These are phyloP conservation scores for Diaporthe aspalathi DNA, from an alignment of 2,329 filamentous ascomycete species.

Conservation along the genomic window DNA sequence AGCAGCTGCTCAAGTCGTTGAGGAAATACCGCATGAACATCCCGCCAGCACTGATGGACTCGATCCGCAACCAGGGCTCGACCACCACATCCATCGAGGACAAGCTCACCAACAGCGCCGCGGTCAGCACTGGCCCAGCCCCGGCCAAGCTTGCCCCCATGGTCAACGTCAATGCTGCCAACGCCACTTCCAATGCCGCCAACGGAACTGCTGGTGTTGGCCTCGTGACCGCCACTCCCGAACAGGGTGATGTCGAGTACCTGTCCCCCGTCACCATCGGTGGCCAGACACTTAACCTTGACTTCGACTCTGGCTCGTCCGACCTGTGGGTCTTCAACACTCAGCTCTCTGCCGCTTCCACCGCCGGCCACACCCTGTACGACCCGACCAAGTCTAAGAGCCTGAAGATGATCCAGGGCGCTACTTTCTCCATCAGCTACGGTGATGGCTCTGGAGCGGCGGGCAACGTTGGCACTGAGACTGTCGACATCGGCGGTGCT, in stretches of 20 bases:
- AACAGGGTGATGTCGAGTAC: slow-evolving; percentile 75
- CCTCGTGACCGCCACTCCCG: slow-evolving; percentile 72
- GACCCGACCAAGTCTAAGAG: slow-evolving; percentile 51
- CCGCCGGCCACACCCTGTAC: slow-evolving; percentile 60
- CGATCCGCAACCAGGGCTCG: slow-evolving; percentile 46
- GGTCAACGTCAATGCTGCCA: slow-evolving; percentile 42
- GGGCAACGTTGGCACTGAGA: slow-evolving; percentile 76
- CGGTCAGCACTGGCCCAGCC: slow-evolving; percentile 2
- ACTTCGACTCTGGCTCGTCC: slow-evolving; percentile 82
- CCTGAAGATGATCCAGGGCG: slow-evolving; percentile 52
- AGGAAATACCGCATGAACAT: slow-evolving; percentile 73
- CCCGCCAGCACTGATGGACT: slow-evolving; percentile 55
- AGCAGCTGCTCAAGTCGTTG: slow-evolving; percentile 73
- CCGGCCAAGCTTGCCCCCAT: slow-evolving; percentile 17
- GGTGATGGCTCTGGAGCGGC: slow-evolving; percentile 73
- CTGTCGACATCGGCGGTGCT: slow-evolving; percentile 74
- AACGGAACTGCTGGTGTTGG: slow-evolving; percentile 55
- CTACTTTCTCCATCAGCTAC: slow-evolving; percentile 74
- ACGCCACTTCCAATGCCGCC: slow-evolving; percentile 30
- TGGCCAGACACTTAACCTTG: slow-evolving; percentile 74
- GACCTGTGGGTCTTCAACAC: slow-evolving; percentile 82
- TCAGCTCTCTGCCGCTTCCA: slow-evolving; percentile 58
- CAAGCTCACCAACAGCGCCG: slow-evolving; percentile 34
- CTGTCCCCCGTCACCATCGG: slow-evolving; percentile 77
- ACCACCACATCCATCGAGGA: slow-evolving; percentile 37